Base-by-base conservation (phyloP, 441 rosid genomes). In the Gossypium schwendimanii region DNA sequence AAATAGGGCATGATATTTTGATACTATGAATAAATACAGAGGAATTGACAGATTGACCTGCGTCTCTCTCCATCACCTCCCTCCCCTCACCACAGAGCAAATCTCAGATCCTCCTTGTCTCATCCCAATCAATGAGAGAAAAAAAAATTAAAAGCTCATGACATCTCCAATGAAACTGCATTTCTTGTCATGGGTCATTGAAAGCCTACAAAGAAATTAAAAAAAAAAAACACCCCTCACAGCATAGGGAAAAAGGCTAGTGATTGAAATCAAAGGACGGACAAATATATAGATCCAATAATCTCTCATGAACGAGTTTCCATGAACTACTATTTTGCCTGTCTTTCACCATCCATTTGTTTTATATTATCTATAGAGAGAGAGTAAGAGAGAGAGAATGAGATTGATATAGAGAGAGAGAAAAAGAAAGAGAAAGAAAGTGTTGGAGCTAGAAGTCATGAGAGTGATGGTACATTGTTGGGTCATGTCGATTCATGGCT, bases 381-480 rank as follows among this genome's bases (percentile, higher is more conserved):
- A 54, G 68, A 28, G 33, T 28, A 4, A 28, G 33, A 75, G 58
- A 61, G 53, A 67, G 28, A 50, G 9, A 55, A 6, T 33, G 8
- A 33, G 39, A 33, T 33, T 33, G 39, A 33, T 6, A 54, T 54
- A 55, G 9, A 55, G 21, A 6, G 11, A 54, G 8, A 58, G 57
- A 52, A 4, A 8, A 24, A 55, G 45, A 70, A 0, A 33, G 50
- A 63, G 58, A 61, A 15, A 39, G 69, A 60, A 62, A 62, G 63
- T n/a, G 59, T 31, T 20, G 41, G 69, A 72, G 69, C 76, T 74
- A 74, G 77, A 68, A 74, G 41, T 74, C 53, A 61, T 88, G 92
- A 68, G 88, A 81, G 81, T 87, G 91, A 76, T 85, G 94, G 80
- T 89, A 88, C 90, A 91, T 89, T 64, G 89, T 70, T 70, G 85